phyloP scores from a whole-genome alignment of 495 filamentous ascomycete species.

The Penicillium roqueforti region DNA sequence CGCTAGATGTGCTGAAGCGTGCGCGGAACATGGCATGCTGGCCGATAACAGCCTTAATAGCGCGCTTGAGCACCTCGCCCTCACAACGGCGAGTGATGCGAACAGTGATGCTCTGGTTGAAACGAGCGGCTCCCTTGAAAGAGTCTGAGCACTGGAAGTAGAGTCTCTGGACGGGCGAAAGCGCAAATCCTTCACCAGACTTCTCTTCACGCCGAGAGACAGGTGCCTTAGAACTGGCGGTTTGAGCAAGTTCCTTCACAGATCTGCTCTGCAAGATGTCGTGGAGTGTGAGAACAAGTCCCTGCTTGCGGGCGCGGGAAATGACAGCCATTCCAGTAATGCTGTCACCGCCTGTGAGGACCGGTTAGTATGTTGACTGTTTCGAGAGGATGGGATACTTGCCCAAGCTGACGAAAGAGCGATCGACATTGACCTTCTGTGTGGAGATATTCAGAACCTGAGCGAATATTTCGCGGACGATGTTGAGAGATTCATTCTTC shows the following conservation, averaged over 20 bases:
- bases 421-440: constrained; percentile 35
- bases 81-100: constrained; percentile 48
- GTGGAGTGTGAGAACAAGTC: constrained; percentile 35
- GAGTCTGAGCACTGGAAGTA: constrained; percentile 45
- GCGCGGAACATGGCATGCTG: constrained; percentile 69
- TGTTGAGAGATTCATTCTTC: constrained; percentile 21
- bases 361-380: constrained; percentile 21
- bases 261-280: constrained; percentile 36
- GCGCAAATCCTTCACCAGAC: constrained; percentile 47
- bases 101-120: constrained; percentile 68
- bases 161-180: constrained; percentile 45
- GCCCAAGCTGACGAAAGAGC: constrained; percentile 45
- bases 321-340: constrained; percentile 43
- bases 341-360: constrained; percentile 42
- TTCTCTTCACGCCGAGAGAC: constrained; percentile 28
- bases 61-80: constrained; percentile 47
- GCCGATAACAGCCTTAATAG: constrained; percentile 53
- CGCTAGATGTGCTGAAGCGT: constrained; percentile 45
- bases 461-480: constrained; percentile 39
- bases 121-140: constrained; percentile 49
- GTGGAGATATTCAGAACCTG: constrained; percentile 46
- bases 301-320: constrained; percentile 35
- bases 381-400: constrained; percentile 16
- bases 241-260: constrained; percentile 33
- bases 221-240: constrained; percentile 20